A percentile compares a stretch with the other conserved stretches of the same genome.
Conservation (phyloP, 345 rosid species). For the Adansonia digitata region DNA sequence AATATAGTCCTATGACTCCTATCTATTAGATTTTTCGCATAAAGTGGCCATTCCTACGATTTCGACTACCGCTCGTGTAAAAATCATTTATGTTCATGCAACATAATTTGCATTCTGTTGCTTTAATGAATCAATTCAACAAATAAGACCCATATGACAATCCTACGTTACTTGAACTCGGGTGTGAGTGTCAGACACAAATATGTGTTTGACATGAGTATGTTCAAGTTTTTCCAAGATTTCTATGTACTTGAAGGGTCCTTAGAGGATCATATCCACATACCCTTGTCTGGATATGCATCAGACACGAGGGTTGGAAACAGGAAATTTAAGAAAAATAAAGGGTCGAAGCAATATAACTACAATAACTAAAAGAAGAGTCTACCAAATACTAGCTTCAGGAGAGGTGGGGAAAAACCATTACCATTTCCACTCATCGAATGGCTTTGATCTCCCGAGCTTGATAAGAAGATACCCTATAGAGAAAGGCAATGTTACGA, state of each 20-base stretch:
- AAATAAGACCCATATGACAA: background rate
- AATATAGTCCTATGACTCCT: background rate
- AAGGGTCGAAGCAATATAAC: too few relatives aligned
- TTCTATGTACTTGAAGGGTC: too few relatives aligned
- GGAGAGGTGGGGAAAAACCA: background rate
- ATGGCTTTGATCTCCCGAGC: conserved; percentile 93
- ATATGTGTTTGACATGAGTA: too few relatives aligned
- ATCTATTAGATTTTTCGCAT: background rate
- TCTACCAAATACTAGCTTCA: background rate
- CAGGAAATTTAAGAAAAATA: too few relatives aligned
- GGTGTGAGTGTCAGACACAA: too few relatives aligned
- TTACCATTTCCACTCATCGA: conserved; percentile 94
- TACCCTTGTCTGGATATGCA: too few relatives aligned
- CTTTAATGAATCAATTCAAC: background rate
- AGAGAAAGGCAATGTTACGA: background rate
- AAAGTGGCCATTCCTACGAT: background rate
- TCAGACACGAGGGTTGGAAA: too few relatives aligned
- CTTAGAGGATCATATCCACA: too few relatives aligned
- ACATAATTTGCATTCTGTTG: background rate
- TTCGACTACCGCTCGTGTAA: background rate
- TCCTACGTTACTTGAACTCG: too few relatives aligned
- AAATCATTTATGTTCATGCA: background rate
- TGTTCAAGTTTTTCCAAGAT: too few relatives aligned
- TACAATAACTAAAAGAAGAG: background rate
- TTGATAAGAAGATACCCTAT: conserved; percentile 93